Base-by-base conservation (phyloP, 129 eudicot genomes). In the Glebionis coronaria region DNA sequence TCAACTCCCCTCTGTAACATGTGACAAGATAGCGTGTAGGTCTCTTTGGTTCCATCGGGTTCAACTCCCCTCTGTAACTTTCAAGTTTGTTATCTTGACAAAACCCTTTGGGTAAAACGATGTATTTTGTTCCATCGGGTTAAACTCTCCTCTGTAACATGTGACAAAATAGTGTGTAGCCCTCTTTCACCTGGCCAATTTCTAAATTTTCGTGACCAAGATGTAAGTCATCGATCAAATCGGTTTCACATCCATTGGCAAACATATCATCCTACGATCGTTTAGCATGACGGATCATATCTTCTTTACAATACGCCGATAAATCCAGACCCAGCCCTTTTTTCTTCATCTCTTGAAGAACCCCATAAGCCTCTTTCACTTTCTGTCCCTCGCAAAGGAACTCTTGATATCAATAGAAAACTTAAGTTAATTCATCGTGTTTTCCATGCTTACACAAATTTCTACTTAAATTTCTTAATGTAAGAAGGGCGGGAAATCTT, bases 191-290 rank as follows among this genome's bases (percentile, higher is more conserved):
- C n/a, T n/a, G 84, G 15, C 88, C 90, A 10, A 66, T 61, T 78
- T 81, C 83, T 2, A 73, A 4, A 87, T 79, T 61, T 88, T 91
- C 2, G 25, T 25, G 38, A 91, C 83, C 51, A 91, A 86, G 19
- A 80, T 83, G 78, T 81, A 91, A 11, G 85, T 85, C 68, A 70
- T 73, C 58, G 76, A 86, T 11, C 96, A 88, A 73, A 82, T 85
- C n/a, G n/a, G n/a, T n/a, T n/a, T n/a, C n/a, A n/a, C n/a, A n/a
- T n/a, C n/a, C n/a, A n/a, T n/a, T n/a, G 11, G 88, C 79, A 83
- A 91, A 85, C 97, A 91, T 91, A 73, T 91, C 96, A 78, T 91
- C 97, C 97, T 96, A 91, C 55, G 88, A 72, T 53, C 92, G 81
- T 70, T 82, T 91, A 31, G 96, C 97, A 14, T 96, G 97, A n/a